Evolutionary conservation across 1,139 yeast species (phyloP).

Genomic region (Saccharomyces pastorianus): DNA sequence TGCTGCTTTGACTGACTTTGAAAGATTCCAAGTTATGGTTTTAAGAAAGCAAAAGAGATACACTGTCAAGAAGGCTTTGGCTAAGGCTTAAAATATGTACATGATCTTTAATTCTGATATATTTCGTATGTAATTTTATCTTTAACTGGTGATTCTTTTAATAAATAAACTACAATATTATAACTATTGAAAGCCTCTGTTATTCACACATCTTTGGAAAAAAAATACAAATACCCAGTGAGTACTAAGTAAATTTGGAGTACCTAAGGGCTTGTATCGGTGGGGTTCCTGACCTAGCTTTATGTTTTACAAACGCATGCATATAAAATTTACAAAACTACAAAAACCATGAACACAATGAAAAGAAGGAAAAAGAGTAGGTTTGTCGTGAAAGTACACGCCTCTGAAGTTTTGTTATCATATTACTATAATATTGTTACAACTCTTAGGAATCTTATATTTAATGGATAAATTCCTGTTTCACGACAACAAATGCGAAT

Average conservation of each 20-base stretch:
- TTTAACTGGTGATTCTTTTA: background rate
- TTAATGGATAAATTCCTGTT: constrained; percentile 15
- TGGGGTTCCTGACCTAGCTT: background rate
- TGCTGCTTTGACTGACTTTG: constrained; percentile 88
- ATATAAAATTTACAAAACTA: background rate
- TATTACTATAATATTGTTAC: background rate
- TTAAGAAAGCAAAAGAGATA: constrained; percentile 95
- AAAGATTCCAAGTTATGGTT: constrained; percentile 98
- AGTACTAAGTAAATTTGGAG: background rate
- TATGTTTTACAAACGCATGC: background rate
- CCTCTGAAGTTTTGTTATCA: background rate
- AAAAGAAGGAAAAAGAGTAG: background rate
- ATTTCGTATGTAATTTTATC: constrained; percentile 1
- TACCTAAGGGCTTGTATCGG: background rate
- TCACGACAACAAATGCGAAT: constrained; percentile 17
- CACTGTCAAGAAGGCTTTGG: constrained; percentile 86
- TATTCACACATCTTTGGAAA: constrained; percentile 3
- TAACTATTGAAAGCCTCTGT: background rate
- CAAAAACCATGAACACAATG: background rate
- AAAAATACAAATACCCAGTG: background rate
- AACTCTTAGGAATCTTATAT: background rate
- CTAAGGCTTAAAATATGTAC: constrained; percentile 55
- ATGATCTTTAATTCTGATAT: background rate
- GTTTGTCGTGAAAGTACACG: background rate
- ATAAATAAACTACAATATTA: background rate